Base-by-base conservation (phyloP, 805 yeast species). In the Candida parachauliodes region DNA sequence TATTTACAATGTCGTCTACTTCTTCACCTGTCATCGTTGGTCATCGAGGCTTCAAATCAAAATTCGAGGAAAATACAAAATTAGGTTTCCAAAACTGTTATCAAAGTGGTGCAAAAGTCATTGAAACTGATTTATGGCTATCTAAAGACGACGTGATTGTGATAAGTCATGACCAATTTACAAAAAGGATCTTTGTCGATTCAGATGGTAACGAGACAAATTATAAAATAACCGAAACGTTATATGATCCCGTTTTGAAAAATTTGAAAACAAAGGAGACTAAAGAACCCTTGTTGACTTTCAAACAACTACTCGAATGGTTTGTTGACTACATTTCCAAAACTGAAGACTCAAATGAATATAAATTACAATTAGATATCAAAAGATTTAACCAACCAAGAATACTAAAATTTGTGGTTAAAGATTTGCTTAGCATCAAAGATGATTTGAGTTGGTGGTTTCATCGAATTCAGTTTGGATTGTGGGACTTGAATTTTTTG, bases 51-150 rank as follows among this genome's bases (percentile, higher is more conserved):
- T 68, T 60, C 48, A 68, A 68, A 41, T 68, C 58, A 25, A 49
- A 56, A 32, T 61, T 57, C 39, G 55, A 68, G 3, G 74, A 68
- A 44, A 68, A 68, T 45, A 65, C 72, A 8, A 16, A 68, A 14
- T 14, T 34, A 5, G 72, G 72, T 6, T 68, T 68, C 44, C 46
- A 48, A 14, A 52, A 60, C 33, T 65, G 72, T 41, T 65, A 42
- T 41, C 54, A 52, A 11, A 33, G 61, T 14, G 72, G 71, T 5
- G 72, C 70, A 25, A 55, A 62, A 17, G 46, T 51, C 6, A 51
- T 68, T 29, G 74, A 68, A 39, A 68, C 74, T n/a, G 74, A 68
- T 45, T 50, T 65, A 32, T 65, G 70, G 66, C 44, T 64, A 26
- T 53, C 69, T 16, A 44, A 47, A 18, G 74, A 68, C 47, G 48